Percentiles rank a stretch among this genome's conserved stretches.
Evolutionary conservation across 768 basidiomycete genomes (phyloP).

Genomic region (Hygrophoropsis aurantiaca): DNA sequence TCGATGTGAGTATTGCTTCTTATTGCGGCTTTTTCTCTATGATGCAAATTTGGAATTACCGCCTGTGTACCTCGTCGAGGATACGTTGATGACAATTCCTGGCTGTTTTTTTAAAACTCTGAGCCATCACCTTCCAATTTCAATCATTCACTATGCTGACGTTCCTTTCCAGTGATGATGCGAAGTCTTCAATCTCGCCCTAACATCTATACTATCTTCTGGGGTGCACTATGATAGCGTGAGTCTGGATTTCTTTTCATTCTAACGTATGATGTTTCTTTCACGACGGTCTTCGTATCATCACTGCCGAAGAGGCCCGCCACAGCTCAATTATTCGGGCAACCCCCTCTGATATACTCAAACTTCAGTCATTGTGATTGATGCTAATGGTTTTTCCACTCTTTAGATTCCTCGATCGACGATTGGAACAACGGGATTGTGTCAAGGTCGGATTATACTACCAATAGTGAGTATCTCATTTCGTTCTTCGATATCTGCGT

Average conservation of each 20-base stretch:
- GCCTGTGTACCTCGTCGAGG: conserved; percentile 53
- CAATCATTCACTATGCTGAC: neutral
- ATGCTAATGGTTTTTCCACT: too few species aligned
- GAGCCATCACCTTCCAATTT: conserved; percentile 30
- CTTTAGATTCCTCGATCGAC: too few species aligned
- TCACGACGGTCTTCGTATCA: conserved; percentile 94
- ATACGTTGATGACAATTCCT: conserved; percentile 69
- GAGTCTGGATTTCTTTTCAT: conserved; percentile 22
- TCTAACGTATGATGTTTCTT: conserved; percentile 58
- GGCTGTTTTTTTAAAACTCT: conserved; percentile 78
- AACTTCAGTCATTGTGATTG: conserved; percentile 1
- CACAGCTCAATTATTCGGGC: conserved; percentile 88
- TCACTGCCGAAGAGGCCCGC: conserved; percentile 87
- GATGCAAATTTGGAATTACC: conserved; percentile 86
- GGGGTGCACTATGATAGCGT: conserved; percentile 20
- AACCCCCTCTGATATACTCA: conserved; percentile 64
- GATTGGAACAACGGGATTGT: too few species aligned
- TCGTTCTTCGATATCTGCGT: neutral
- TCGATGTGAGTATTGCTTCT: conserved; percentile 35
- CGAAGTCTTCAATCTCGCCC: neutral
- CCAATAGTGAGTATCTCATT: too few species aligned
- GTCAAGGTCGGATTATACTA: too few species aligned
- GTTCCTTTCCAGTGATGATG: too few species aligned
- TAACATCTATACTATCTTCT: conserved; percentile 15
- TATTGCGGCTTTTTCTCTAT: conserved; percentile 18